A percentile compares a stretch with the other conserved stretches of the same genome.
Conservation (phyloP, 2,329 filamentous ascomycete species). For the Tympanopsis confertula region DNA sequence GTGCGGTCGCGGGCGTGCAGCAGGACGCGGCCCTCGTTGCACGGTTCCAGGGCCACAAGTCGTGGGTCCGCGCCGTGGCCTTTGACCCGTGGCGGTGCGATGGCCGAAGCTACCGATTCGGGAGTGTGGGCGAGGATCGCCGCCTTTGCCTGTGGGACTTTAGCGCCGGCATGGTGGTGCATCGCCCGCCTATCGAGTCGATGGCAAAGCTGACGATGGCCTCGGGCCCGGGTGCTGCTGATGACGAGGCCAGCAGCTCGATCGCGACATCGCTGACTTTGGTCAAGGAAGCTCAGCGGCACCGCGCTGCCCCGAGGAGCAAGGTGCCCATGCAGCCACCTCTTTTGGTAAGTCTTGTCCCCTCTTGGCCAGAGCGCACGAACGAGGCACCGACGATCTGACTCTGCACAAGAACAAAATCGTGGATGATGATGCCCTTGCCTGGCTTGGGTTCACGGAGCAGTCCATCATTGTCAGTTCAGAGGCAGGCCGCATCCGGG, state of each 20-base stretch:
- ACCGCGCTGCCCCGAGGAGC: too few species aligned
- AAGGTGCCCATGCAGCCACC: not conserved
- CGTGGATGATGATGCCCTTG: conserved; percentile 52
- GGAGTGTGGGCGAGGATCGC: conserved; percentile 58
- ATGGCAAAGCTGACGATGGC: too few species aligned
- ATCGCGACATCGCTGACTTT: not conserved
- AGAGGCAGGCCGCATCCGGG: conserved; percentile 35
- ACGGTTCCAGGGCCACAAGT: conserved; percentile 55
- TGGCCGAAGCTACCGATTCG: conserved; percentile 58
- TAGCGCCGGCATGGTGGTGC: conserved; percentile 57
- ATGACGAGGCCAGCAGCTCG: not conserved
- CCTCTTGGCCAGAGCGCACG: too few species aligned
- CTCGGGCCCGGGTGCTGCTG: not conserved
- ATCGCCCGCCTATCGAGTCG: conserved; percentile 52
- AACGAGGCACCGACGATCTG: too few species aligned
- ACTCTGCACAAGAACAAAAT: conserved; percentile 37
- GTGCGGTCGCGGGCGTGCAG: conserved; percentile 38
- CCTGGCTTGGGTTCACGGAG: conserved; percentile 55
- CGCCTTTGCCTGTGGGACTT: conserved; percentile 60
- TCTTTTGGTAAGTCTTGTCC: too few species aligned
- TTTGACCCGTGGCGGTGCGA: conserved; percentile 63
- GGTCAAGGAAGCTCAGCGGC: too few species aligned
- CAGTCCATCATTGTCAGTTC: conserved; percentile 57
- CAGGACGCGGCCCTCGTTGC: conserved; percentile 27
- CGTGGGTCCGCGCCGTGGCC: conserved; percentile 55